A percentile compares a stretch with the other conserved stretches of the same genome.
phyloP scores from a whole-genome alignment of 2,329 filamentous ascomycete species.

The Penicillium sp. region DNA sequence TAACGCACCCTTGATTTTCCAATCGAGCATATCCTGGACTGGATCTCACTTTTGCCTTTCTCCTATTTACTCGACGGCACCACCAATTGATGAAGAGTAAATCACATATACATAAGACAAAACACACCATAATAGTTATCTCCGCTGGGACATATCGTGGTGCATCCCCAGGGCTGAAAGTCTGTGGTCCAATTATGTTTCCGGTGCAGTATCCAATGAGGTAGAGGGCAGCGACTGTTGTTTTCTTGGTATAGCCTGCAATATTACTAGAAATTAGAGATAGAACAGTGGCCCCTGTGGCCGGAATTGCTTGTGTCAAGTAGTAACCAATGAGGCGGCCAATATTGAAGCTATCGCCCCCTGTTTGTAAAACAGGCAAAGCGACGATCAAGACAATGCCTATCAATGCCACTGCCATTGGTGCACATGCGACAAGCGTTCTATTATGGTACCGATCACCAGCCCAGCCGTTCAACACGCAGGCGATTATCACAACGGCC shows the following conservation, averaged over 20 bases:
- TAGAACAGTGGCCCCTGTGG: background rate
- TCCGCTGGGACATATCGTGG: background rate
- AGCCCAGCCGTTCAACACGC: background rate
- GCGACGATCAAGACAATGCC: background rate
- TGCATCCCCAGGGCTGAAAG: background rate
- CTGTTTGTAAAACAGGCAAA: background rate
- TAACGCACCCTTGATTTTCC: background rate
- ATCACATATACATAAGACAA: background rate
- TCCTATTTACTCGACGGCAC: slow-evolving; percentile 2
- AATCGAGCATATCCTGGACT: background rate
- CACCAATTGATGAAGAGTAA: slow-evolving; percentile 5
- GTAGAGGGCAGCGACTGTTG: background rate
- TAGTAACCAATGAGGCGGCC: background rate
- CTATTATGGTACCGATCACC: background rate
- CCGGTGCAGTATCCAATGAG: background rate
- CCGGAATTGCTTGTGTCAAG: background rate
- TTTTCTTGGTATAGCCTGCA: background rate
- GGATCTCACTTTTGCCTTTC: background rate
- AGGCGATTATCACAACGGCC: background rate
- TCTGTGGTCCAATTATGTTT: background rate
- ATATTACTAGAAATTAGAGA: background rate
- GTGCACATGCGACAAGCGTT: background rate
- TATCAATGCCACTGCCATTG: background rate
- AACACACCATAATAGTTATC: background rate
- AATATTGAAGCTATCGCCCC: background rate